Percentiles rank a stretch among this genome's conserved stretches.
Conservation (phyloP, 768 basidiomycete species). For the Mycena olivaceomarginata region DNA sequence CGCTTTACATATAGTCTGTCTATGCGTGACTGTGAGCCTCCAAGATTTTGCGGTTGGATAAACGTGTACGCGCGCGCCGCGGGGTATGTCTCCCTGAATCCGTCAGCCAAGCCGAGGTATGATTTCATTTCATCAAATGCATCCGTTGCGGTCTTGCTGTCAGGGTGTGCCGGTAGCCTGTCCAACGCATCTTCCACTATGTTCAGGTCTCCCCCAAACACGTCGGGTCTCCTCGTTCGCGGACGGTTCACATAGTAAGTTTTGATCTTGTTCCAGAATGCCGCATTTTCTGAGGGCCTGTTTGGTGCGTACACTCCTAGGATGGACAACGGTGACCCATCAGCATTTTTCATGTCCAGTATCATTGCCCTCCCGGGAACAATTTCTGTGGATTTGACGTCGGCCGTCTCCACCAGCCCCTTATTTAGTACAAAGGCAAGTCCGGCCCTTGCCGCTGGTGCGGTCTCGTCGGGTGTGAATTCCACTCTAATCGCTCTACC, state of each 20-base stretch:
- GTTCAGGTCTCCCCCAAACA: neutral
- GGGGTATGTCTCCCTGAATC: too few relatives aligned
- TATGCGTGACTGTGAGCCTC: too few relatives aligned
- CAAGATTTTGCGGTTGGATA: too few relatives aligned
- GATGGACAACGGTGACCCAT: neutral
- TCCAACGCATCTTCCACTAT: neutral
- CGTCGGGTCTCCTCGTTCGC: neutral
- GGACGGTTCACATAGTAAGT: neutral
- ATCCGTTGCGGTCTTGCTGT: too few relatives aligned
- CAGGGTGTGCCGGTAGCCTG: too few relatives aligned
- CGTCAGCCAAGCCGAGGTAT: too few relatives aligned
- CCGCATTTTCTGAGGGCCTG: neutral
- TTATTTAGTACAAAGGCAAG: neutral
- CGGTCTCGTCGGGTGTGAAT: too few relatives aligned
- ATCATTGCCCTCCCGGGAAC: neutral
- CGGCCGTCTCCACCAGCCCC: neutral
- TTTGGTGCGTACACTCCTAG: conserved; percentile 7
- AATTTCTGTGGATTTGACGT: neutral
- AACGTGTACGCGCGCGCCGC: too few relatives aligned
- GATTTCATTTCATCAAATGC: too few relatives aligned
- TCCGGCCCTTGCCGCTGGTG: too few relatives aligned
- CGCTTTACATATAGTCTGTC: too few relatives aligned
- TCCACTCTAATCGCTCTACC: too few relatives aligned
- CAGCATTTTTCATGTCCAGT: neutral
- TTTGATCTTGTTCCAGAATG: neutral